Percentiles rank a stretch among this genome's conserved stretches.
These are phyloP conservation scores for Macrolepiota albuminosa DNA, from an alignment of 768 basidiomycete species.

Conservation along the genomic window DNA sequence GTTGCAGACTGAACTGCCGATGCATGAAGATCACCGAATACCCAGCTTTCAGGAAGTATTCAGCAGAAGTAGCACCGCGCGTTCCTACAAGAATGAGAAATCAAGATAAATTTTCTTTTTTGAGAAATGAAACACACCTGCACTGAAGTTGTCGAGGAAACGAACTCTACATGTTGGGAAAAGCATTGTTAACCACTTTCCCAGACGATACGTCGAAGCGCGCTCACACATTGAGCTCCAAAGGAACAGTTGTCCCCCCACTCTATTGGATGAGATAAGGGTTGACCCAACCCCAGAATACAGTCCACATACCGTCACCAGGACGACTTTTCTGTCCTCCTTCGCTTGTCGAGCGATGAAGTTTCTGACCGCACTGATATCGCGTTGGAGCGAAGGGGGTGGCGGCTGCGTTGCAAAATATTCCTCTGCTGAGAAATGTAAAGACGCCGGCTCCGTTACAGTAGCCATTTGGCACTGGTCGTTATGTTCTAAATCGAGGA, in stretches of 20 bases:
- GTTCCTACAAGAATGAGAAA: conserved; percentile 56
- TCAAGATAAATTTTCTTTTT: neutral
- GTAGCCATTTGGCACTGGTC: conserved; percentile 6
- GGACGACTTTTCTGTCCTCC: conserved; percentile 71
- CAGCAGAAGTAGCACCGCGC: conserved; percentile 94
- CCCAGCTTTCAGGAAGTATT: conserved; percentile 90
- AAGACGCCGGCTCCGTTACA: conserved; percentile 34
- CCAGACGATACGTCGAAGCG: conserved; percentile 21
- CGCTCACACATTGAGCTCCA: conserved; percentile 98
- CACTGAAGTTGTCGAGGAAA: conserved; percentile 98
- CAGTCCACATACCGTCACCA: conserved; percentile 77
- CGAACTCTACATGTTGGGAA: conserved; percentile 65
- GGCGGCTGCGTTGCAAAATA: conserved; percentile 89
- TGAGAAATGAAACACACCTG: conserved; percentile 52
- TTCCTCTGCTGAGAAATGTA: conserved; percentile 68
- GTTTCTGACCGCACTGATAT: conserved; percentile 54
- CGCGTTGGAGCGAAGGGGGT: conserved; percentile 67
- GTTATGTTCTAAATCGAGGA: neutral
- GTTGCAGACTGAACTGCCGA: conserved; percentile 94
- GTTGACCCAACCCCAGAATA: neutral
- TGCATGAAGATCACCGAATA: conserved; percentile 99
- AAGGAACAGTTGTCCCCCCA: conserved; percentile 95
- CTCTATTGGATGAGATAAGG: conserved; percentile 49
- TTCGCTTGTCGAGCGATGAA: conserved; percentile 70
- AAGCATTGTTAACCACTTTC: conserved; percentile 14